phyloP scores from a whole-genome alignment of 129 eudicot genomes.

The Sambucus nigra region DNA sequence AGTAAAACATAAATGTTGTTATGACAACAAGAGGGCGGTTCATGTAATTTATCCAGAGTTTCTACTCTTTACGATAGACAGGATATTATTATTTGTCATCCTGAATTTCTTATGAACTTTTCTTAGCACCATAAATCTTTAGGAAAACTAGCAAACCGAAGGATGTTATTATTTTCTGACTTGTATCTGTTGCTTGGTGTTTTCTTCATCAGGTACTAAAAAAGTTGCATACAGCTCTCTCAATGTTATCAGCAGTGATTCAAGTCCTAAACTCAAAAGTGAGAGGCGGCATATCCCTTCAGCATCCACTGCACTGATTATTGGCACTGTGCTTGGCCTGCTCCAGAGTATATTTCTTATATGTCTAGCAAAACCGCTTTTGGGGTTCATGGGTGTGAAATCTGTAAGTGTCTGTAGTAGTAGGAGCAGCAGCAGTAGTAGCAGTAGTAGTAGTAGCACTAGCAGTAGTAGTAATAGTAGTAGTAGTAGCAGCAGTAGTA shows the following conservation, averaged over 20 bases:
- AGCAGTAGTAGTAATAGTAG: too few relatives aligned
- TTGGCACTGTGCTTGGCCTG: conserved; percentile 70
- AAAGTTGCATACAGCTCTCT: conserved; percentile 13
- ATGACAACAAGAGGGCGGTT: too few relatives aligned
- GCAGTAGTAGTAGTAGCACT: too few relatives aligned
- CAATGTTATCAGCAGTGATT: conserved; percentile 3
- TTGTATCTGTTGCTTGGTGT: background rate
- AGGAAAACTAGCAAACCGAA: background rate
- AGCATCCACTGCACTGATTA: conserved; percentile 62
- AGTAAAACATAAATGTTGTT: too few relatives aligned
- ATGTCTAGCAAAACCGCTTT: conserved; percentile 42
- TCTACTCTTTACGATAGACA: too few relatives aligned
- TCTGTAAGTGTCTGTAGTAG: conserved; percentile 46
- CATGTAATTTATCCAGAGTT: too few relatives aligned
- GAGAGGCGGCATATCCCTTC: conserved; percentile 55
- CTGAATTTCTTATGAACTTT: background rate
- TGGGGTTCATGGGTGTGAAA: conserved; percentile 63
- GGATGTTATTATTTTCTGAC: conserved; percentile 4
- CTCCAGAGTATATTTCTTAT: conserved; percentile 53
- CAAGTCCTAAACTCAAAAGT: conserved; percentile 14
- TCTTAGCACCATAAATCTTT: background rate
- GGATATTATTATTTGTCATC: too few relatives aligned
- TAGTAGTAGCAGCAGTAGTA: too few relatives aligned
- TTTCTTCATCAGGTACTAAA: conserved; percentile 16
- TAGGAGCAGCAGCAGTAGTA: too few relatives aligned